Evolutionary conservation across 2,329 filamentous ascomycete species (phyloP), one percentile per base, ranked within the genome.

Genomic region (Fusarium sp.): DNA sequence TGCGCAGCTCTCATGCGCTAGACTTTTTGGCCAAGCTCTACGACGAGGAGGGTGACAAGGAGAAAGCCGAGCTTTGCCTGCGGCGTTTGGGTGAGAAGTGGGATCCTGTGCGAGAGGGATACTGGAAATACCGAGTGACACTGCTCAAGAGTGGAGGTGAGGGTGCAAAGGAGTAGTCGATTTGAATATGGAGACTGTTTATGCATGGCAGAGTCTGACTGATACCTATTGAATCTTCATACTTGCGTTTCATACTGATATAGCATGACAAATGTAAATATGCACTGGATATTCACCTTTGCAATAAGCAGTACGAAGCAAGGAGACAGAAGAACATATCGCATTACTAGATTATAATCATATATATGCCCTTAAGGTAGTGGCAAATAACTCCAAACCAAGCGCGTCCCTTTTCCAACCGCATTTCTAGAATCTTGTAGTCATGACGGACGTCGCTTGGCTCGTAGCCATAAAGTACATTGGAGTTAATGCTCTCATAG

Each of bases 51-150:
- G 86, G 86, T 14, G 84, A 88, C 50, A 85, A 79, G 69, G 84
- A 86, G 19, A 86, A 88, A 77, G 94, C 94, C 3, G 88, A 84
- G 55, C 80, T 89, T 75, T 94, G 92, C 64, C 80, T 98, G 74
- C 87, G 87, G 60, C 82, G 97, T 65, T 79, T 99, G 75, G 91
- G 89, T 47, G 89, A 91, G 75, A 94, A 91, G 83, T 99, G 94
- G 87, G 96, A 99, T 84, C 93, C 93, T 8, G 91, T 99, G 63
- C 86, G 96, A 60, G 91, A 90, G 69, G 95, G 94, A 69, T 99
- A 98, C 81, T 99, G 96, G 96, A 90, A 92, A 74, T 97, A 82
- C 50, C 75, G 80, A 28, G 71, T 75, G 17, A 67, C 73, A 38
- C 73, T 79, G 62, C 62, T 80, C 14, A 67, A 71, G 66, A 53